phyloP scores from a whole-genome alignment of 225 moss, liverwort and hornwort genomes.

The Straminergon stramineum region DNA sequence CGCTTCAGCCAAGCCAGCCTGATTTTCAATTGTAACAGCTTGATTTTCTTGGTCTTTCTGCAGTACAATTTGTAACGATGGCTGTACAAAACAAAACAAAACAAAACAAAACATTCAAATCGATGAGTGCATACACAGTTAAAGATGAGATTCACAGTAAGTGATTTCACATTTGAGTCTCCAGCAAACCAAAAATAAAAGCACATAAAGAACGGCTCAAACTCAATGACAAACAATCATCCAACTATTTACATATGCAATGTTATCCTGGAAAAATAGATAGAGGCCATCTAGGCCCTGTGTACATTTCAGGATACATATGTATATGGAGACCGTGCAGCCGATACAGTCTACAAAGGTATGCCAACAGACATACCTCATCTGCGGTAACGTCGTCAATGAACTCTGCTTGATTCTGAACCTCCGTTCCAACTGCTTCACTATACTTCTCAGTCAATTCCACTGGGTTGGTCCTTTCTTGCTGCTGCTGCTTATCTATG shows the following conservation, averaged over 20 bases:
- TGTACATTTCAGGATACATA: not conserved
- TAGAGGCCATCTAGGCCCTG: not conserved
- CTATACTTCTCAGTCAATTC: slow-evolving; percentile 9
- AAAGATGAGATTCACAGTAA: not conserved
- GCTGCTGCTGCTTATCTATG: slow-evolving; percentile 13
- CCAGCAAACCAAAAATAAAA: not conserved
- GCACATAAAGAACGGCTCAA: not conserved
- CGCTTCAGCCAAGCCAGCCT: slow-evolving; percentile 12
- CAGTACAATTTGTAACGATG: slow-evolving; percentile 7
- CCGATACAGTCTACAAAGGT: not conserved
- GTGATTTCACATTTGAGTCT: not conserved
- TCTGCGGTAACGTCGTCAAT: slow-evolving; percentile 10
- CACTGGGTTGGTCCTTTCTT: slow-evolving; percentile 1
- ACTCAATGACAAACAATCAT: not conserved
- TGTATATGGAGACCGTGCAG: not conserved
- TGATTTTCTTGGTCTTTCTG: slow-evolving; percentile 9
- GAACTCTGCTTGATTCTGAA: slow-evolving; percentile 14
- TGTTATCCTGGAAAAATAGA: not conserved
- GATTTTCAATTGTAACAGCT: slow-evolving; percentile 11
- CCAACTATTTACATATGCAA: not conserved
- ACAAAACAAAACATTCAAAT: not conserved
- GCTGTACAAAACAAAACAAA: slow-evolving; percentile 15
- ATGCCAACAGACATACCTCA: slow-evolving; percentile 11
- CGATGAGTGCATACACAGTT: not conserved
- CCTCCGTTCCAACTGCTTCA: slow-evolving; percentile 8